These are phyloP conservation scores for Baeospora myosura DNA, from an alignment of 1,284 basidiomycete genomes.

Conservation along the genomic window DNA sequence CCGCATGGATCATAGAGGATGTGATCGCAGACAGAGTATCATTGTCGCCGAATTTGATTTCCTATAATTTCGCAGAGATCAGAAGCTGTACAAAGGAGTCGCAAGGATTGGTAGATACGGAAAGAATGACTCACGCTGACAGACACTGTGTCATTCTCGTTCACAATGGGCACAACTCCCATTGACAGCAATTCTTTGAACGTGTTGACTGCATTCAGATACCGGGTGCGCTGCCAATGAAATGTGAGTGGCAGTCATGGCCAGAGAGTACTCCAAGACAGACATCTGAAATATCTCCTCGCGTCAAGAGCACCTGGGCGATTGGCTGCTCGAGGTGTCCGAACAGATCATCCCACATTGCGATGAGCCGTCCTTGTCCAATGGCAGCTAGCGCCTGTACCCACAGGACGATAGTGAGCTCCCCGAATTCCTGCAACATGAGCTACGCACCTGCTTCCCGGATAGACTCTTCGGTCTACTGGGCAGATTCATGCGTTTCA, in stretches of 20 bases:
- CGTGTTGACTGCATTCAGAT: slow-evolving; percentile 91
- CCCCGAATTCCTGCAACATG: background rate
- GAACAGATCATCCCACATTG: slow-evolving; percentile 95
- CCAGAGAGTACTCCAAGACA: slow-evolving; percentile 24
- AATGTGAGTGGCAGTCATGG: slow-evolving; percentile 16
- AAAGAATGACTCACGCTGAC: slow-evolving; percentile 68
- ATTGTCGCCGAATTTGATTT: slow-evolving; percentile 99
- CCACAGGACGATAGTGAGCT: slow-evolving; percentile 11
- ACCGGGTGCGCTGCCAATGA: slow-evolving; percentile 69
- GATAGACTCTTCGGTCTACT: slow-evolving; percentile 78
- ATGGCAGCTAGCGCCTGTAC: slow-evolving; percentile 87
- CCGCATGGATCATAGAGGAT: slow-evolving; percentile 93
- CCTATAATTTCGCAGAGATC: slow-evolving; percentile 40
- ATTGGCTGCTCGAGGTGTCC: slow-evolving; percentile 90
- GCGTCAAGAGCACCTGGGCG: slow-evolving; percentile 89
- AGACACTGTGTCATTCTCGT: slow-evolving; percentile 94
- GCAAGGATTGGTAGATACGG: too few relatives aligned
- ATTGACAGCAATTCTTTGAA: slow-evolving; percentile 82
- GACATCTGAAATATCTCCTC: slow-evolving; percentile 95
- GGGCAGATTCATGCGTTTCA: slow-evolving; percentile 84
- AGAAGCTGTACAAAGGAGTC: background rate
- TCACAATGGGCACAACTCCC: slow-evolving; percentile 92
- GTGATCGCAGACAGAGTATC: slow-evolving; percentile 97
- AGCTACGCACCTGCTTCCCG: slow-evolving; percentile 71
- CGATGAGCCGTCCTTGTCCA: slow-evolving; percentile 93